Evolutionary conservation across 805 yeast genomes (phyloP), one percentile per base, ranked within the genome.

Genomic region (Naumovozyma dairenensis): DNA sequence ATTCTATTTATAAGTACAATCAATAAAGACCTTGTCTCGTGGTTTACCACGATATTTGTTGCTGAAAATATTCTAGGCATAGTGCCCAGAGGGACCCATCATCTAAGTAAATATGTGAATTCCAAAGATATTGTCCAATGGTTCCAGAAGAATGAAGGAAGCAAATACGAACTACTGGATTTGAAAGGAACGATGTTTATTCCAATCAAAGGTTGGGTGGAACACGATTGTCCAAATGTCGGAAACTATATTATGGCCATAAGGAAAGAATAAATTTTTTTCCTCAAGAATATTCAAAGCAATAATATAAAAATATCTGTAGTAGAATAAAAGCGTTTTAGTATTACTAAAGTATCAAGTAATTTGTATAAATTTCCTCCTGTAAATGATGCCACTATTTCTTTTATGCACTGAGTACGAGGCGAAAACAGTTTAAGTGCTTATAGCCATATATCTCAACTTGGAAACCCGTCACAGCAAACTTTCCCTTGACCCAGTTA

Each of bases 161-260:
- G 41, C 8, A 55, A 66, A 7, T 82, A 69, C 55, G 66, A 73
- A 50, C 73, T 87, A 4, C 73, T 77, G 7, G 71, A 69, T 37
- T 56, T 80, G 4, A 77, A 74, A 44, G 98, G 98, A 0, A 79
- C 94, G 49, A 61, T 82, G 36, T 92, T 81, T 53, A 55, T 87
- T 20, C 97, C 97, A 4, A 67, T 77, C 6, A 66, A 62, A 28
- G 98, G 96, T 1, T 92, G 97, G 98, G 67, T 66, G 22, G 77
- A 79, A 47, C 81, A 84, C 15, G 51, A 60, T 14, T 62, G 59
- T 32, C 67, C 78, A 2, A 62, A 68, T 33, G 62, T 77, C 14
- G 97, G 98, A 2, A 89, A 89, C 57, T 89, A 85, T 57, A 74
- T 86, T 55, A 73, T 87, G 81, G 96, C 96, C 0, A 70, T 85